Conservation (phyloP, 1,139 yeast species). For the Candida smagusa region DNA sequence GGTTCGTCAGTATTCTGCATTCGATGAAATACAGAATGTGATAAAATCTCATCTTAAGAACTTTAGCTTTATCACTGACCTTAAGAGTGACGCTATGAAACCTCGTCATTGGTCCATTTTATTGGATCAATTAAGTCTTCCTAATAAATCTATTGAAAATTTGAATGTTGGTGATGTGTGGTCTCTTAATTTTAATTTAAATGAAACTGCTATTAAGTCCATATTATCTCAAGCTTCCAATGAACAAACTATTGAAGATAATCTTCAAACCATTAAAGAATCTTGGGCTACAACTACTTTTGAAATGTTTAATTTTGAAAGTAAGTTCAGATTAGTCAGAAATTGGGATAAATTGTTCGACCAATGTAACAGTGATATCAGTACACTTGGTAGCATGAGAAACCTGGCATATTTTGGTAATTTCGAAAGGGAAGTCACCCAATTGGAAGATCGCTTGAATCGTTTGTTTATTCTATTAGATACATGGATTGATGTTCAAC, state of each 20-base stretch:
- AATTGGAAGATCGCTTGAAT: slow-evolving; percentile 57
- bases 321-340: slow-evolving; percentile 54
- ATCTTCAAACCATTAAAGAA: slow-evolving; percentile 43
- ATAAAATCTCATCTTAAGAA: slow-evolving; percentile 42
- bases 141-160: slow-evolving; percentile 14
- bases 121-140: slow-evolving; percentile 27
- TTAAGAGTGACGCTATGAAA: slow-evolving; percentile 58
- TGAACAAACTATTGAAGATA: slow-evolving; percentile 64
- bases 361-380: slow-evolving; percentile 58
- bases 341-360: slow-evolving; percentile 70
- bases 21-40: slow-evolving; percentile 51
- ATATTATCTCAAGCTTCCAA: slow-evolving; percentile 67
- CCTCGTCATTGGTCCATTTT: slow-evolving; percentile 71
- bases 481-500: slow-evolving; percentile 79
- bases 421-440: slow-evolving; percentile 58
- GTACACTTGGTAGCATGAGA: slow-evolving; percentile 66
- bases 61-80: slow-evolving; percentile 41
- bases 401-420: slow-evolving; percentile 60
- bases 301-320: slow-evolving; percentile 54
- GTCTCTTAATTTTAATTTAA: slow-evolving; percentile 47
- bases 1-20: slow-evolving; percentile 68
- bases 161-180: slow-evolving; percentile 61
- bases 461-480: slow-evolving; percentile 54
- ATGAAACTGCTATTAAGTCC: slow-evolving; percentile 47
- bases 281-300: slow-evolving; percentile 51